These are phyloP conservation scores for Hypoxylon sp. DNA, from an alignment of 2,329 filamentous ascomycete genomes.

Conservation along the genomic window DNA sequence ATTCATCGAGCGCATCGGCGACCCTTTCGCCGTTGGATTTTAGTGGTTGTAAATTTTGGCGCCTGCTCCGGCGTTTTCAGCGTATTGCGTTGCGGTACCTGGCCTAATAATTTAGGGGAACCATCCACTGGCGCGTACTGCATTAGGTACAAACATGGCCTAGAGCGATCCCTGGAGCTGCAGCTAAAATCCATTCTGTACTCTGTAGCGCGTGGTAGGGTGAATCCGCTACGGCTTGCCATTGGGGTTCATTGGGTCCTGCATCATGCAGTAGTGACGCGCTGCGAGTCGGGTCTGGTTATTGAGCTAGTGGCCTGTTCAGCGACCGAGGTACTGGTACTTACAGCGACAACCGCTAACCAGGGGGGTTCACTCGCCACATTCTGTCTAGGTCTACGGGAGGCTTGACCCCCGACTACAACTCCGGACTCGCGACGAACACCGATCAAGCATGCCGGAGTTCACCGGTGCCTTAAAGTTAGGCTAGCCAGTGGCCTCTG, in stretches of 20 bases:
- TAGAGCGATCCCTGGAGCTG: constrained; percentile 30
- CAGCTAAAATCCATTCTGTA: constrained; percentile 19
- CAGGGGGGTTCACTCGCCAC: constrained; percentile 43
- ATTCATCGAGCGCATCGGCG: constrained; percentile 10
- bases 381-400: constrained; percentile 42
- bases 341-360: constrained; percentile 25
- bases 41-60: constrained; percentile 15
- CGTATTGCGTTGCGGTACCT: constrained; percentile 26
- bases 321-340: constrained; percentile 44
- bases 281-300: constrained; percentile 32
- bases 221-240: constrained; percentile 30
- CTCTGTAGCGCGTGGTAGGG: constrained; percentile 32
- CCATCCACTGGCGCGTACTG: constrained; percentile 21
- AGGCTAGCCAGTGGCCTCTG: constrained; percentile 4
- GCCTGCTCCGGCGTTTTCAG: constrained; percentile 22
- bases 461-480: constrained; percentile 26
- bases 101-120: constrained; percentile 28
- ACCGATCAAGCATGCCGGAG: constrained; percentile 27
- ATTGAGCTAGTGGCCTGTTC: constrained; percentile 16
- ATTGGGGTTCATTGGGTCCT: constrained; percentile 35
- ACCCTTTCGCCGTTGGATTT: not conserved
- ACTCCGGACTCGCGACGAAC: constrained; percentile 30
- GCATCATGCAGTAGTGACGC: constrained; percentile 42
- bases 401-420: constrained; percentile 42
- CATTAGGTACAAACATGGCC: constrained; percentile 26